phyloP scores from a whole-genome alignment of 2,329 filamentous ascomycete species.

The Pseudopyricularia cyperi region DNA sequence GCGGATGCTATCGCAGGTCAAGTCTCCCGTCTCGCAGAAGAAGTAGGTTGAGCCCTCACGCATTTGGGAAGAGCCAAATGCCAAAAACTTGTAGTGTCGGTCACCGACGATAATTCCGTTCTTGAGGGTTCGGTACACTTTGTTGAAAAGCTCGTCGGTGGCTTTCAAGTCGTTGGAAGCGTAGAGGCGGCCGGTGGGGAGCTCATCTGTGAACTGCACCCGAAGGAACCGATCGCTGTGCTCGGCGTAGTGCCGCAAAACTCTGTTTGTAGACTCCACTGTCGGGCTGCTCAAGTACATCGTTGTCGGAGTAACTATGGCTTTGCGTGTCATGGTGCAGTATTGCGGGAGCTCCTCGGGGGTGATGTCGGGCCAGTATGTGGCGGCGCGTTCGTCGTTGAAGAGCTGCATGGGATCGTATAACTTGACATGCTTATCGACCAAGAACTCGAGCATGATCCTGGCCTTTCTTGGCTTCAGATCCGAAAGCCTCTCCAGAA shows the following conservation, averaged over 20 bases:
- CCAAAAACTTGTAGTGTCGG: slow-evolving; percentile 76
- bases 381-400: slow-evolving; percentile 32
- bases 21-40: slow-evolving; percentile 57
- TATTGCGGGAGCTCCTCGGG: slow-evolving; percentile 48
- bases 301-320: slow-evolving; percentile 70
- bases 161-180: slow-evolving; percentile 35
- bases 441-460: slow-evolving; percentile 61
- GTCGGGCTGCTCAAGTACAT: slow-evolving; percentile 66
- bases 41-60: slow-evolving; percentile 88
- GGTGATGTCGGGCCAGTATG: slow-evolving; percentile 24
- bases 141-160: slow-evolving; percentile 60
- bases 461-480: slow-evolving; percentile 40
- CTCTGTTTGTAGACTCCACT: slow-evolving; percentile 77
- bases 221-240: slow-evolving; percentile 69
- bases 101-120: slow-evolving; percentile 76
- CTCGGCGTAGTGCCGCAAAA: slow-evolving; percentile 61
- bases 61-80: slow-evolving; percentile 91
- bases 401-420: slow-evolving; percentile 66
- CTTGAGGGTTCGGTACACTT: slow-evolving; percentile 56
- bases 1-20: slow-evolving; percentile 66
- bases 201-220: slow-evolving; percentile 81
- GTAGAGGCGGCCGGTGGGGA: slow-evolving; percentile 45
- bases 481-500: slow-evolving; percentile 46
- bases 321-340: slow-evolving; percentile 56
- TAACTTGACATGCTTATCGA: slow-evolving; percentile 34